Conservation (phyloP, 169 alveolate species). For the Cystoisospora suis region DNA sequence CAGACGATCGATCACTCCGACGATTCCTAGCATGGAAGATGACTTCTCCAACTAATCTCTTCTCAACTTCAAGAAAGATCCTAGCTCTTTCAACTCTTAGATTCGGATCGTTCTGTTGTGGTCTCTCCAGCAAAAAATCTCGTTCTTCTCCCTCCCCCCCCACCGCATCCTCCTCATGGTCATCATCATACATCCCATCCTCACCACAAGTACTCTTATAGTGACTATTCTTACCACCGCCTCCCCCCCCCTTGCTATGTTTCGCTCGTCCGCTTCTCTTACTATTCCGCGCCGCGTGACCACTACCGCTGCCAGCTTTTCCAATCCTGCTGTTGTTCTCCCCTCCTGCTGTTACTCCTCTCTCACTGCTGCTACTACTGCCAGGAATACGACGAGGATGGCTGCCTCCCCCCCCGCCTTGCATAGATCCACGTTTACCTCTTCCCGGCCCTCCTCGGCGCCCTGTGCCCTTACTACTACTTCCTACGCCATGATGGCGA, state of each 20-base stretch:
- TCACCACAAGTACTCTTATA: too few species aligned
- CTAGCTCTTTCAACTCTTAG: neutral
- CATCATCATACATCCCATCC: too few species aligned
- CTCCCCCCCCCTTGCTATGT: neutral
- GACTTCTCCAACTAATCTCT: neutral
- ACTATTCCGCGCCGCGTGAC: neutral
- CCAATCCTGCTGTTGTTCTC: neutral
- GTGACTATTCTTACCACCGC: too few species aligned
- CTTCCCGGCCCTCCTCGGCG: neutral
- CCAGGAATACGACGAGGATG: neutral
- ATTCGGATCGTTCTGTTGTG: neutral
- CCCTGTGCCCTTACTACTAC: neutral
- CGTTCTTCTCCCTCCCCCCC: too few species aligned
- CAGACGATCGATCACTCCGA: too few species aligned
- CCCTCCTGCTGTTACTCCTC: neutral
- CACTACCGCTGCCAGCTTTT: neutral
- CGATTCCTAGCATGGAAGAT: too few species aligned
- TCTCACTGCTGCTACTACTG: neutral
- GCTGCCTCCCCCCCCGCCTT: neutral
- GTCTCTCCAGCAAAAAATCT: too few species aligned
- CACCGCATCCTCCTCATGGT: too few species aligned
- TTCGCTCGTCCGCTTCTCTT: neutral
- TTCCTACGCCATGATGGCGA: neutral
- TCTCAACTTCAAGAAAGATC: neutral
- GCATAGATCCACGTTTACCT: neutral